phyloP scores from a whole-genome alignment of 345 rosid genomes.

The Lenwebbia sp. region DNA sequence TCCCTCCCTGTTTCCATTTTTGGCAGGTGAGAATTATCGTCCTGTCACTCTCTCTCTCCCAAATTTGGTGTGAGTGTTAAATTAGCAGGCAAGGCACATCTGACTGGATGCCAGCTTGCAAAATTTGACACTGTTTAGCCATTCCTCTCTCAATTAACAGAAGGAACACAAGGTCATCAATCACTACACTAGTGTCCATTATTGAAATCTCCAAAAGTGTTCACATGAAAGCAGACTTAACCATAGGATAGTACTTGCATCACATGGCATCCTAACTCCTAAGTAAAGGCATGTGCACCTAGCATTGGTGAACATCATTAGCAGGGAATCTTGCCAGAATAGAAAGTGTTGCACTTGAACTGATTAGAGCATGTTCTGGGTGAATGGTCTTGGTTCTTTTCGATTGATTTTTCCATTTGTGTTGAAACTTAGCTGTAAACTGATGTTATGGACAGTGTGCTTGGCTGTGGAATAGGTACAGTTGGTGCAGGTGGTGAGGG shows the following conservation, averaged over 20 bases:
- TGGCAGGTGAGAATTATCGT: not conserved
- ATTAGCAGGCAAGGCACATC: not conserved
- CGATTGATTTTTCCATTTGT: not conserved
- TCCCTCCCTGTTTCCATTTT: not conserved
- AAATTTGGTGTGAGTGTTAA: not conserved
- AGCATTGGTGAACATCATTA: not conserved
- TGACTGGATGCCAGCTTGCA: not conserved
- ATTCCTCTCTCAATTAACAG: not conserved
- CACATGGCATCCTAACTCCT: not conserved
- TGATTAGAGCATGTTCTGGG: not conserved
- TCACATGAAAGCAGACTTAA: not conserved
- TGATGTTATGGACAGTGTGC: slow-evolving; percentile 52
- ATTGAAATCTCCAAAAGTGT: not conserved
- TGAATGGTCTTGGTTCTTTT: not conserved
- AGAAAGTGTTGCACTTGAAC: not conserved
- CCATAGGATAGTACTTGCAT: not conserved
- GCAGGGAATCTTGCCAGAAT: not conserved
- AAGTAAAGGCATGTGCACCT: not conserved
- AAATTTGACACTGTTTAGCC: not conserved
- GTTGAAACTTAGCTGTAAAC: slow-evolving; percentile 10
- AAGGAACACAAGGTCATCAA: not conserved
- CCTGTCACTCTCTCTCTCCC: not conserved
- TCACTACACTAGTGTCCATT: not conserved
- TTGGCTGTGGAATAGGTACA: slow-evolving; percentile 58
- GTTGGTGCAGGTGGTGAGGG: slow-evolving; percentile 15